Evolutionary conservation across 2,329 filamentous ascomycete species (phyloP).

Genomic region (Clarireedia hainanense): DNA sequence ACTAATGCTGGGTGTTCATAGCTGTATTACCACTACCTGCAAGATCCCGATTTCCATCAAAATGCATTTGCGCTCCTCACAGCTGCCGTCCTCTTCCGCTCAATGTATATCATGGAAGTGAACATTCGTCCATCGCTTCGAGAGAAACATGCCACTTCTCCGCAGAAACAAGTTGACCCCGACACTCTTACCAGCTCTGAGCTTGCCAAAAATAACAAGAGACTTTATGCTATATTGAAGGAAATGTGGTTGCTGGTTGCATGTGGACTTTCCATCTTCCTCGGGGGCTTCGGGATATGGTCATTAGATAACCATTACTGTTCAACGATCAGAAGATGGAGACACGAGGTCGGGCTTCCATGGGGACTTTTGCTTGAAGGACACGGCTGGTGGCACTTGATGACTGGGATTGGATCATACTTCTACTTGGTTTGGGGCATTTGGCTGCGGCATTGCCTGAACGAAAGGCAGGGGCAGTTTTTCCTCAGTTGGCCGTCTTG

Average conservation of each 20-base stretch:
- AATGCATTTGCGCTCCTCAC: slow-evolving; percentile 60
- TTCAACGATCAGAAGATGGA: slow-evolving; percentile 37
- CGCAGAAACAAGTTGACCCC: slow-evolving; percentile 27
- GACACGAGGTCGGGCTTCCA: slow-evolving; percentile 55
- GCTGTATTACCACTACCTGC: slow-evolving; percentile 65
- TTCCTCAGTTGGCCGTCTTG: slow-evolving; percentile 54
- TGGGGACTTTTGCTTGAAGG: slow-evolving; percentile 67
- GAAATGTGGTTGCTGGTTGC: slow-evolving; percentile 63
- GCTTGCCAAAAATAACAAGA: slow-evolving; percentile 41
- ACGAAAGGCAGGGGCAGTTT: slow-evolving; percentile 58
- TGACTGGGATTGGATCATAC: slow-evolving; percentile 64
- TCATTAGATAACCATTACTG: slow-evolving; percentile 59
- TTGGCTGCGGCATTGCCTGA: slow-evolving; percentile 62
- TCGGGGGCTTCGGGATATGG: slow-evolving; percentile 62
- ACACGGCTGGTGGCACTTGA: slow-evolving; percentile 70
- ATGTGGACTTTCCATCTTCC: slow-evolving; percentile 52
- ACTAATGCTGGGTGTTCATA: slow-evolving; percentile 4
- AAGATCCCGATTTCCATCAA: slow-evolving; percentile 66
- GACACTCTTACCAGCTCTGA: slow-evolving; percentile 53
- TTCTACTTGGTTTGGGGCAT: slow-evolving; percentile 66
- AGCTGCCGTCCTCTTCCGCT: slow-evolving; percentile 47
- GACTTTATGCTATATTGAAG: slow-evolving; percentile 50
- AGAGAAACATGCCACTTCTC: slow-evolving; percentile 32
- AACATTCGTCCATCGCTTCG: slow-evolving; percentile 48
- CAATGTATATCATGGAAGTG: slow-evolving; percentile 61